phyloP scores from a whole-genome alignment of 352 stramenopile genomes.

The Phytophthora kernoviae region DNA sequence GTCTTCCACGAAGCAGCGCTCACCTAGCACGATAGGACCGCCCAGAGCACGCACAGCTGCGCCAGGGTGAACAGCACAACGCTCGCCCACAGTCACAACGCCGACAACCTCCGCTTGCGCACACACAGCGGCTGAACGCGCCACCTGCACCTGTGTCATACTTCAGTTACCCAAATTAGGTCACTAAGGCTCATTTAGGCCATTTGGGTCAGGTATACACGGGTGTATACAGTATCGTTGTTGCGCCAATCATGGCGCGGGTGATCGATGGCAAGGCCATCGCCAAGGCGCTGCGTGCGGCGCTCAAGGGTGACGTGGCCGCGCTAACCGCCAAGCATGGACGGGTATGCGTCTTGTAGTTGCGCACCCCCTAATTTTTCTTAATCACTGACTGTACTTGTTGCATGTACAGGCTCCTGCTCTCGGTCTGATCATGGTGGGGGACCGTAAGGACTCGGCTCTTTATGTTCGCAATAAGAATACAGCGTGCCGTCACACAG shows the following conservation, averaged over 20 bases:
- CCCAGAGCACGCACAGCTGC: slow-evolving; percentile 39
- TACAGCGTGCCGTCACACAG: slow-evolving; percentile 93
- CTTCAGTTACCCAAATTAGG: background rate
- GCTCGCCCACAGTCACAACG: slow-evolving; percentile 40
- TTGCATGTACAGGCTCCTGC: slow-evolving; percentile 76
- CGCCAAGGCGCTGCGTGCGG: slow-evolving; percentile 60
- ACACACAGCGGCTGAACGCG: slow-evolving; percentile 49
- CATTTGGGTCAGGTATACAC: too few species aligned
- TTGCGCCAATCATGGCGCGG: slow-evolving; percentile 31
- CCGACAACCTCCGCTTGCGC: slow-evolving; percentile 51
- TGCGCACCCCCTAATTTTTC: background rate
- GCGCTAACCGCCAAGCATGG: slow-evolving; percentile 53
- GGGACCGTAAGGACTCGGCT: slow-evolving; percentile 94
- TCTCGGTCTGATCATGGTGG: slow-evolving; percentile 98
- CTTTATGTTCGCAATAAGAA: slow-evolving; percentile 99
- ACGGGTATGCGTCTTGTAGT: slow-evolving; percentile 37
- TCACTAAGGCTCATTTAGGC: background rate
- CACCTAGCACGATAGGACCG: slow-evolving; percentile 53
- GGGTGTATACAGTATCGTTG: too few species aligned
- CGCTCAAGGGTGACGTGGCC: slow-evolving; percentile 66
- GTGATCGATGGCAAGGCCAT: slow-evolving; percentile 80
- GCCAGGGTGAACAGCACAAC: slow-evolving; percentile 58
- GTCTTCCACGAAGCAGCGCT: slow-evolving; percentile 80
- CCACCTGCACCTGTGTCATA: slow-evolving; percentile 25
- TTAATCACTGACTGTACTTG: background rate